phyloP scores from a whole-genome alignment of 805 yeast genomes.

The Jamesozyma jinghongensis region DNA sequence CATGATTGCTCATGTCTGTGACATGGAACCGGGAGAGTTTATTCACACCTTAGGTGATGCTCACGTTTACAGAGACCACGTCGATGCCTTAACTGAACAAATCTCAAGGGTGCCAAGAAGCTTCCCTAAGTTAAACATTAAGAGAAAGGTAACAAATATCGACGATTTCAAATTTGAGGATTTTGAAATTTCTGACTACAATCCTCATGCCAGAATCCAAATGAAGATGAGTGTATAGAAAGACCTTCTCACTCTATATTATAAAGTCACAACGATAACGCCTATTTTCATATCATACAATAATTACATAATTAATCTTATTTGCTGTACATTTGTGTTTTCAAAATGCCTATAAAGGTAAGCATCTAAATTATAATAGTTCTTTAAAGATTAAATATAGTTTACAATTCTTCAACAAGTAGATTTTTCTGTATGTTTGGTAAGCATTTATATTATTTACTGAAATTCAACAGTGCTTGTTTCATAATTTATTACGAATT shows the following conservation, averaged over 20 bases:
- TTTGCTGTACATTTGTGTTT: too few species aligned
- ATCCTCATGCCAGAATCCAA: conserved; percentile 74
- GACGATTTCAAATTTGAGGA: conserved; percentile 89
- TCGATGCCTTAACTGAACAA: conserved; percentile 83
- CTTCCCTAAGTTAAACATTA: conserved; percentile 73
- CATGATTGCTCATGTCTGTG: conserved; percentile 95
- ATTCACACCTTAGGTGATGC: conserved; percentile 95
- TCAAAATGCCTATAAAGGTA: too few species aligned
- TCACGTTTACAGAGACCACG: conserved; percentile 88
- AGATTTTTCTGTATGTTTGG: too few species aligned
- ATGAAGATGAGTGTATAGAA: conserved; percentile 88
- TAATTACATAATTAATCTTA: too few species aligned
- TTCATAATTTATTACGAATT: conserved; percentile 32
- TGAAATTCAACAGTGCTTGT: conserved; percentile 26
- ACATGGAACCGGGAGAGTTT: conserved; percentile 91
- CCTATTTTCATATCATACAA: too few species aligned
- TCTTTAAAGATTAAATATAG: too few species aligned
- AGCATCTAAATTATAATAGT: too few species aligned
- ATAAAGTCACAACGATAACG: too few species aligned
- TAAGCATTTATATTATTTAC: neutral
- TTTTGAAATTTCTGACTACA: conserved; percentile 68
- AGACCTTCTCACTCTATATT: too few species aligned
- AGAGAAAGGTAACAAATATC: conserved; percentile 56
- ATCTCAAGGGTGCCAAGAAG: conserved; percentile 59
- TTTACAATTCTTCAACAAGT: too few species aligned